Conservation (phyloP, 192 early-diverging fungal genomes). For the Paraglomus occultum region DNA sequence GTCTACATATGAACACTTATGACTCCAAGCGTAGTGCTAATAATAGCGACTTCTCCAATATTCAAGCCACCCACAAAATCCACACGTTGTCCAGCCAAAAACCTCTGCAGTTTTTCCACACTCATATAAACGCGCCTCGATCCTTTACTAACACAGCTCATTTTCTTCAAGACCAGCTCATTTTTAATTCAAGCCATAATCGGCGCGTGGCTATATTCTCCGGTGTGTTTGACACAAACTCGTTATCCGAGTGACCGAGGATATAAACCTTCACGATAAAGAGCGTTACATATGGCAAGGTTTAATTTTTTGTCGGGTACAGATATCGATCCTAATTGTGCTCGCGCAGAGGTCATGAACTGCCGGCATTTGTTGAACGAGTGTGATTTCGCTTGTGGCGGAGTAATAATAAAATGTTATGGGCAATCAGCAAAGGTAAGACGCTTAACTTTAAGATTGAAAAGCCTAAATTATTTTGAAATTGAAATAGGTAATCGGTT, state of each 20-base stretch:
- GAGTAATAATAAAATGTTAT: too few relatives aligned
- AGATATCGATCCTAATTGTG: conserved; percentile 75
- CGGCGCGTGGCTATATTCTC: conserved; percentile 81
- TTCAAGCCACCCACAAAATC: conserved; percentile 79
- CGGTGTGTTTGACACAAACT: conserved; percentile 72
- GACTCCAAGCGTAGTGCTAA: conserved; percentile 84
- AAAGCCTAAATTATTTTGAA: too few relatives aligned
- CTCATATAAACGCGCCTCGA: conserved; percentile 78
- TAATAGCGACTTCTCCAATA: conserved; percentile 89
- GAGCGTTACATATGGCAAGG: conserved; percentile 76
- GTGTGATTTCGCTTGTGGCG: too few relatives aligned
- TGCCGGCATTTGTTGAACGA: conserved; percentile 84
- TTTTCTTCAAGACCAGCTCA: conserved; percentile 75
- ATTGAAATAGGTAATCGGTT: too few relatives aligned
- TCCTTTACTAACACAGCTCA: conserved; percentile 84
- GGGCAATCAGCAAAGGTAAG: too few relatives aligned
- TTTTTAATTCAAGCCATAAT: conserved; percentile 94
- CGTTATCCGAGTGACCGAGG: conserved; percentile 68
- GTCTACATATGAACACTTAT: conserved; percentile 86
- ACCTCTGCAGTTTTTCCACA: conserved; percentile 73
- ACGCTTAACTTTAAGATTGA: too few relatives aligned
- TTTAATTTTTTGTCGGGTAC: conserved; percentile 90
- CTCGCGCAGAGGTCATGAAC: conserved; percentile 83
- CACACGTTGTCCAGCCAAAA: conserved; percentile 69
- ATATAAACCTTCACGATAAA: conserved; percentile 88